Conservation (phyloP, 2,329 filamentous ascomycete genomes). For the Trichoderma gracile region DNA sequence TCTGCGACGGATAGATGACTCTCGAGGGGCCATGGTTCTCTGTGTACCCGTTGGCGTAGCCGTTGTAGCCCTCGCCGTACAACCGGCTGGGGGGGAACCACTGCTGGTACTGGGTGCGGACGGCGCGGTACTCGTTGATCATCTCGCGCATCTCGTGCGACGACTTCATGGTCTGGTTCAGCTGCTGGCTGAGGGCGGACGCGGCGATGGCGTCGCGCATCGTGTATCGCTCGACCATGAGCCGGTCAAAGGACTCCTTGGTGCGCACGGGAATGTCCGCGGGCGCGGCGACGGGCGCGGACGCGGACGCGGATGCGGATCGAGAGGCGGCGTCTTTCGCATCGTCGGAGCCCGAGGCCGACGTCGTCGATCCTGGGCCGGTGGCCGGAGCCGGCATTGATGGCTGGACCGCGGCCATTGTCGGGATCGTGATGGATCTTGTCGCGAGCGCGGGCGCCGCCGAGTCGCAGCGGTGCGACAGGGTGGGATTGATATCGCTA, state of each 20-base stretch:
- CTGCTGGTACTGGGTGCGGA: constrained; percentile 57
- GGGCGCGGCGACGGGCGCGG: constrained; percentile 29
- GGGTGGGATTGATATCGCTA: constrained; percentile 8
- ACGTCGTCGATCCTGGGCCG: constrained; percentile 38
- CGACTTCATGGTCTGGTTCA: constrained; percentile 56
- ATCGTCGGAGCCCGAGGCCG: constrained; percentile 34
- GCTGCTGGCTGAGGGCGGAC: constrained; percentile 52
- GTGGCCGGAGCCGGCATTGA: constrained; percentile 41
- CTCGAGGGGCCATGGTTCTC: constrained; percentile 63
- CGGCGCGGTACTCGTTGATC: constrained; percentile 66
- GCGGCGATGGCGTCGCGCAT: constrained; percentile 57
- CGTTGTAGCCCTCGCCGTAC: constrained; percentile 77
- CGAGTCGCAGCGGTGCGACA: constrained; percentile 42
- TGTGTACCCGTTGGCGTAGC: constrained; percentile 85
- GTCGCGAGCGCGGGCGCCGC: constrained; percentile 37
- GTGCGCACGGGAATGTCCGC: constrained; percentile 49
- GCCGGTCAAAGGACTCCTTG: constrained; percentile 56
- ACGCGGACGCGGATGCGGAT: constrained; percentile 28
- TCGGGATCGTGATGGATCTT: constrained; percentile 23
- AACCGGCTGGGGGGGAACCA: constrained; percentile 59
- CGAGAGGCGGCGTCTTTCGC: constrained; percentile 32
- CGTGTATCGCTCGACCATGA: constrained; percentile 57
- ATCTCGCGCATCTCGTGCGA: constrained; percentile 66
- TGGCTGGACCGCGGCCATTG: constrained; percentile 48
- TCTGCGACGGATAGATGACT: constrained; percentile 77